phyloP scores from a whole-genome alignment of 176 grass and related monocot species.

The Oropetium thomaeum region DNA sequence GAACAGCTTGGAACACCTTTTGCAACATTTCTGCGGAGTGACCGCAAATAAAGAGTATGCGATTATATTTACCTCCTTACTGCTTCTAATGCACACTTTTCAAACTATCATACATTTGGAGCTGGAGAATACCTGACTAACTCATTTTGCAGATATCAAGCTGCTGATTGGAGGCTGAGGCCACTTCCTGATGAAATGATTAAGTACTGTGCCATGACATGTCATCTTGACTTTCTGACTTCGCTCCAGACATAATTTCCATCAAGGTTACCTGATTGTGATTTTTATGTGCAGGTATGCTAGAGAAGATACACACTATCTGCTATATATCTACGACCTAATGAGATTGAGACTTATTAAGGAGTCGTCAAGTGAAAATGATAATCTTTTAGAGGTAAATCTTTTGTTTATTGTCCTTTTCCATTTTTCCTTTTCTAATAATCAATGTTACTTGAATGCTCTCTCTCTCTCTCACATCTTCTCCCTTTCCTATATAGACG shows the following conservation, averaged over 20 bases:
- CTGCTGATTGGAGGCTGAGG: conserved; percentile 93
- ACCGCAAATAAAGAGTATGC: conserved; percentile 89
- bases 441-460: conserved; percentile 21
- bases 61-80: conserved; percentile 7
- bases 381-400: conserved; percentile 80
- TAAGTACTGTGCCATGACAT: conserved; percentile 56
- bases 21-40: conserved; percentile 87
- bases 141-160: conserved; percentile 83
- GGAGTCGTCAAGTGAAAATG: conserved; percentile 52
- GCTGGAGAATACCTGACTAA: conserved; percentile 14
- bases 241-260: background rate
- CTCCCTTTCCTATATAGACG: background rate
- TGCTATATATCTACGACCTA: conserved; percentile 87
- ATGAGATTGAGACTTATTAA: conserved; percentile 70
- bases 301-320: conserved; percentile 99
- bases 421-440: conserved; percentile 11
- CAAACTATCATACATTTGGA: conserved; percentile 13
- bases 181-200: conserved; percentile 89
- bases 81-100: background rate
- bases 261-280: conserved; percentile 24
- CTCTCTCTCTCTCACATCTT: conserved; percentile 23
- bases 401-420: conserved; percentile 8
- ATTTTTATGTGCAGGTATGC: conserved; percentile 62
- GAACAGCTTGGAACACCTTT: conserved; percentile 86
- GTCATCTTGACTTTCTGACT: conserved; percentile 1